Base-by-base conservation (phyloP, 1,284 basidiomycete species). In the Phylloporus sp. region DNA sequence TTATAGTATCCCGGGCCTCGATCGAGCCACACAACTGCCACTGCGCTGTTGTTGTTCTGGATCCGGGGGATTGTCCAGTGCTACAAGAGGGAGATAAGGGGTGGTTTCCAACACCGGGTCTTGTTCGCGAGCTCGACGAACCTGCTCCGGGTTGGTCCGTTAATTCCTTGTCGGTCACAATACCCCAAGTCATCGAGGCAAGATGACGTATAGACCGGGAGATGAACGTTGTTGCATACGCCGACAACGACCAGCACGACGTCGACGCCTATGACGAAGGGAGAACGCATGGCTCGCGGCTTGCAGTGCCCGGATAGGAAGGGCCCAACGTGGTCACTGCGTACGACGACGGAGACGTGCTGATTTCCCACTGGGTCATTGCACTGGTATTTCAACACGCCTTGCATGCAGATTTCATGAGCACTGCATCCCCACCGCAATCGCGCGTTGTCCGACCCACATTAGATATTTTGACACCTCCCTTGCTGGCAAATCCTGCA, bases 361-460 rank as follows among this genome's bases (percentile, higher is more conserved):
- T 37, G 34, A 37, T 37, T 26, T 46, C 37, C 58, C 26, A 42
- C n/a, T n/a, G n/a, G n/a, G n/a, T n/a, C n/a, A n/a, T n/a, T n/a
- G 65, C 58, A 52, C 67, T 49, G 66, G 62, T 52, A 53, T 37
- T 54, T 29, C 34, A 44, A 44, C 56, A 61, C 15, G 2, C 22
- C 60, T 10, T 54, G 58, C 69, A 69, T 58, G 60, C 62, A 46
- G 20, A 57, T 60, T 67, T 68, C 57, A 69, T 66, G 26, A 49
- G 39, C 57, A 52, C 56, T 17, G 44, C 31, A 46, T 44, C 44
- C 54, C 50, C 61, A 68, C 65, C 20, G 53, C 56, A 50, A 51
- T 55, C 8, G 44, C 51, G 26, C 24, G 55, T 42, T 28, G 51
- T 46, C 40, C 53, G n/a, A 55, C 8, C 34, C 34, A 15, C 34